phyloP scores from a whole-genome alignment of 140 eudicot species.

The Senecio squalidus region DNA sequence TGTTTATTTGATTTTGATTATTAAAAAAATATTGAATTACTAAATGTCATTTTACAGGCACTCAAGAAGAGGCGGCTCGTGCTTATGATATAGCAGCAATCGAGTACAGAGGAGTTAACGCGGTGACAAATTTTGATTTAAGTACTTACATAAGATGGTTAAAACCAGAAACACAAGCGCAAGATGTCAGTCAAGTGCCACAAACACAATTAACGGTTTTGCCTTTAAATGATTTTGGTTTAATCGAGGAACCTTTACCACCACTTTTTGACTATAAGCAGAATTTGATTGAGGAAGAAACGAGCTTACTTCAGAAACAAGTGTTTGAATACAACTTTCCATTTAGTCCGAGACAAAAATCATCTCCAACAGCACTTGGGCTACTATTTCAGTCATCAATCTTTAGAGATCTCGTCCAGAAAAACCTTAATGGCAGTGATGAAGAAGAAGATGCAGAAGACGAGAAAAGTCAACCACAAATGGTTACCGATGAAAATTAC shows the following conservation, averaged over 20 bases:
- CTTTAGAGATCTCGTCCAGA: conserved; percentile 63
- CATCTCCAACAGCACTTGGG: conserved; percentile 74
- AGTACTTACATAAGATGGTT: conserved; percentile 84
- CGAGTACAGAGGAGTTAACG: conserved; percentile 73
- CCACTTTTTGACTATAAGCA: conserved; percentile 19
- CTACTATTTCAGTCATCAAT: conserved; percentile 54
- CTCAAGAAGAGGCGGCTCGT: conserved; percentile 92
- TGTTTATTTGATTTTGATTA: neutral
- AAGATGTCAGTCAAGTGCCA: conserved; percentile 29
- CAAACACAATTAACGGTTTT: conserved; percentile 14
- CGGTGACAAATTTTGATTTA: conserved; percentile 72
- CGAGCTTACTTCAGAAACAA: conserved; percentile 22
- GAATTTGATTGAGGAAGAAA: conserved; percentile 15
- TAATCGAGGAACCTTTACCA: conserved; percentile 22
- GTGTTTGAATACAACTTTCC: conserved; percentile 30
- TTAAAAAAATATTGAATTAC: neutral
- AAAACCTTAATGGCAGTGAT: conserved; percentile 38
- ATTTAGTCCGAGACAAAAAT: conserved; percentile 35
- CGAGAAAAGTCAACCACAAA: conserved; percentile 14
- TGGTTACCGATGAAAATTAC: conserved; percentile 41
- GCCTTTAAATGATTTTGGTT: conserved; percentile 20
- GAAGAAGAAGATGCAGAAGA: conserved; percentile 32
- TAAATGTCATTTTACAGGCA: conserved; percentile 34
- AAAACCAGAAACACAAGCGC: conserved; percentile 52
- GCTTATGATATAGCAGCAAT: conserved; percentile 86